Evolutionary conservation across 2,329 filamentous ascomycete species (phyloP).

Genomic region (Penicillium sp.): DNA sequence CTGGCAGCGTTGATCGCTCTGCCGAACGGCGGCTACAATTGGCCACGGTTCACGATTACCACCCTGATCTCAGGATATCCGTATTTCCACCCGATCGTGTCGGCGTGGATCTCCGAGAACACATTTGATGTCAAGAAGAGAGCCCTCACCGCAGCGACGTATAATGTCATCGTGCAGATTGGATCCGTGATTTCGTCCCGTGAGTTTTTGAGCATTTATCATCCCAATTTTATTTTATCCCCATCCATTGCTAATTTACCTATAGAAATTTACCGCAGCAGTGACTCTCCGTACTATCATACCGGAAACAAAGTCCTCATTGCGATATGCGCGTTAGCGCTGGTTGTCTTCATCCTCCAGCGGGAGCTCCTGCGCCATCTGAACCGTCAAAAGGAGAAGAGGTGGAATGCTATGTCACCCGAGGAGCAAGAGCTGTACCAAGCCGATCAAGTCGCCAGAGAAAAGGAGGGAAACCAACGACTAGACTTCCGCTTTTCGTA

Average conservation of each 20-base stretch:
- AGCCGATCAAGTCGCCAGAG: background rate
- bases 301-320: background rate
- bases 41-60: background rate
- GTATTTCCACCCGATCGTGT: background rate
- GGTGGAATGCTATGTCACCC: background rate
- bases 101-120: background rate
- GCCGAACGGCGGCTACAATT: conserved; percentile 27
- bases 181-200: background rate
- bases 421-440: background rate
- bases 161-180: background rate
- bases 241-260: background rate
- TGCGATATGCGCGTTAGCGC: background rate
- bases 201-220: background rate
- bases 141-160: background rate
- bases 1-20: conserved; percentile 50
- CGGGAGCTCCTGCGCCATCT: background rate
- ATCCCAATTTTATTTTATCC: too few relatives aligned
- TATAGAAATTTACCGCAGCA: background rate
- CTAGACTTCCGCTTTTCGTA: background rate
- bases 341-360: background rate
- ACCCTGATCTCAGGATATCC: background rate
- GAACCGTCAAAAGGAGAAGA: background rate
- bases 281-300: background rate
- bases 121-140: background rate
- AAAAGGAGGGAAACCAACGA: background rate